phyloP scores from a whole-genome alignment of 108 stramenopile species.

The Fistulifera solaris region DNA sequence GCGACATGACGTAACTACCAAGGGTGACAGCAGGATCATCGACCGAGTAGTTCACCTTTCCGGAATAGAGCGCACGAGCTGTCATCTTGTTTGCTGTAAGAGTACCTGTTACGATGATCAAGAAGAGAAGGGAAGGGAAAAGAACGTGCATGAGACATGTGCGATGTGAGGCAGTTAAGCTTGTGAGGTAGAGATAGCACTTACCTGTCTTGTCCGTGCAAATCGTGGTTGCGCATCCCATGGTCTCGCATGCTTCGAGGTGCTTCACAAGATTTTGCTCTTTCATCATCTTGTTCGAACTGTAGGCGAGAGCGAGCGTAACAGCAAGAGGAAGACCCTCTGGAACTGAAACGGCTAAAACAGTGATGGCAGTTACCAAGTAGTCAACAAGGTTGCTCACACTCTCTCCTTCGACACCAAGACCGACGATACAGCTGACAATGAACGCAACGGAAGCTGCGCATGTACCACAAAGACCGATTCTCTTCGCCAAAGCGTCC shows the following conservation, averaged over 20 bases:
- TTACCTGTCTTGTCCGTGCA: conserved; percentile 93
- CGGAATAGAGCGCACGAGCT: conserved; percentile 52
- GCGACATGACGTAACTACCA: conserved; percentile 35
- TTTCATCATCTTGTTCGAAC: conserved; percentile 87
- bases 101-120: conserved; percentile 51
- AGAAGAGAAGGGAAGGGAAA: background rate
- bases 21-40: conserved; percentile 42
- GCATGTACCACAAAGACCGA: conserved; percentile 73
- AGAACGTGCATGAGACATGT: conserved; percentile 1
- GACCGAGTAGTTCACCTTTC: conserved; percentile 32
- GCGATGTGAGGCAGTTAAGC: background rate
- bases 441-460: conserved; percentile 63
- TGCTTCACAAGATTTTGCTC: conserved; percentile 95
- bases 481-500: conserved; percentile 73
- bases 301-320: conserved; percentile 88
- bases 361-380: conserved; percentile 69
- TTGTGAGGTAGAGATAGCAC: background rate
- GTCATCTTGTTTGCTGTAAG: conserved; percentile 97
- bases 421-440: conserved; percentile 75
- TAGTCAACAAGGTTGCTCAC: conserved; percentile 50
- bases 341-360: conserved; percentile 97
- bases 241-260: conserved; percentile 97
- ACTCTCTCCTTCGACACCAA: conserved; percentile 34
- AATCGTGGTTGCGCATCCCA: conserved; percentile 98
- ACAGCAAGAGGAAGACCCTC: conserved; percentile 97